A percentile compares a stretch with the other conserved stretches of the same genome.
phyloP scores from a whole-genome alignment of 148 eudicot species.

The Drosera capensis region DNA sequence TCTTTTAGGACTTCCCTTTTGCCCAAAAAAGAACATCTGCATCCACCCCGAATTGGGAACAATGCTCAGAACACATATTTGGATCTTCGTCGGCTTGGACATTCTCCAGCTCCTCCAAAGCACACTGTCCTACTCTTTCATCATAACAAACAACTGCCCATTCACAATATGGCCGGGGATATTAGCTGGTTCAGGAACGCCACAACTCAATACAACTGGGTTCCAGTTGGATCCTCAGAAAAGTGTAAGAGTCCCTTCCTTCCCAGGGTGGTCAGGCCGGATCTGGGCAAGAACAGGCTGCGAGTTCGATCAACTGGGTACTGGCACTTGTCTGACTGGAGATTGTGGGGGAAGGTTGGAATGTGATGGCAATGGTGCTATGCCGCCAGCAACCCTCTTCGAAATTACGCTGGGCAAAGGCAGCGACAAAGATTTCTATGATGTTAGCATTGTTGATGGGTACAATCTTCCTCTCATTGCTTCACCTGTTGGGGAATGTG shows the following conservation, averaged over 20 bases:
- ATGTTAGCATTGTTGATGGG: conserved; percentile 86
- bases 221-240: conserved; percentile 45
- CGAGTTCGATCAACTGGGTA: conserved; percentile 45
- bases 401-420: conserved; percentile 75
- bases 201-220: conserved; percentile 70
- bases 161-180: conserved; percentile 85
- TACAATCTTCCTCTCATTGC: conserved; percentile 74
- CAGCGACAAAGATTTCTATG: conserved; percentile 52
- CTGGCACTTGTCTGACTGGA: conserved; percentile 65
- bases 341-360: conserved; percentile 80
- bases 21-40: not conserved
- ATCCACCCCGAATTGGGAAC: conserved; percentile 3
- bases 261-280: conserved; percentile 72
- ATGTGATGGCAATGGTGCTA: conserved; percentile 69
- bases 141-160: conserved; percentile 66
- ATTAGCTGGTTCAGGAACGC: conserved; percentile 58
- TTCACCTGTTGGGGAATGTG: conserved; percentile 28
- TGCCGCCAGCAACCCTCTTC: conserved; percentile 72
- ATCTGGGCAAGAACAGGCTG: conserved; percentile 88
- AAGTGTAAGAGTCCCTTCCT: conserved; percentile 21
- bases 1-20: not conserved
- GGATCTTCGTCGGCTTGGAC: conserved; percentile 4
- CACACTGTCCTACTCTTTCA: conserved; percentile 34
- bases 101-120: conserved; percentile 6
- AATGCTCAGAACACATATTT: conserved; percentile 3